Evolutionary conservation across 2,329 filamentous ascomycete species (phyloP).

Genomic region (Byssothecium circinans): DNA sequence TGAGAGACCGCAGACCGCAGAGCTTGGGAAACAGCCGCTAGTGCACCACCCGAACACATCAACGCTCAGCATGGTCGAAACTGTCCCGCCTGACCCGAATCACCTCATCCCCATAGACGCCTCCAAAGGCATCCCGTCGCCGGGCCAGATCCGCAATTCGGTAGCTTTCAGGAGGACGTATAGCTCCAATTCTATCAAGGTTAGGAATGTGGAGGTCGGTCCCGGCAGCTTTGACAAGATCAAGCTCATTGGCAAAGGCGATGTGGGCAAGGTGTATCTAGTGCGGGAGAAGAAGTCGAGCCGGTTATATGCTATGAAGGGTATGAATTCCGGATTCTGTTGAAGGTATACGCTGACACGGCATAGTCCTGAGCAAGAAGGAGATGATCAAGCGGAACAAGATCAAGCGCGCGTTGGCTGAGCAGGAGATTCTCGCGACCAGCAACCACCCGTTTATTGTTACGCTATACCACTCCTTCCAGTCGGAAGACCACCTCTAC

Average conservation of each 20-base stretch:
- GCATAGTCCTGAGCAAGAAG: slow-evolving; percentile 91
- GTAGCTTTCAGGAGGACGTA: slow-evolving; percentile 91
- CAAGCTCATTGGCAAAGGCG: slow-evolving; percentile 97
- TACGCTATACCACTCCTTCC: slow-evolving; percentile 97
- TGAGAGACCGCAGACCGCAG: slow-evolving; percentile 77
- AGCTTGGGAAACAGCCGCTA: slow-evolving; percentile 81
- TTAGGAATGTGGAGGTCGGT: slow-evolving; percentile 93
- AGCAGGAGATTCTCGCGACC: slow-evolving; percentile 96
- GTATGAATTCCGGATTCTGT: slow-evolving; percentile 53
- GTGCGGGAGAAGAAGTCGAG: slow-evolving; percentile 97
- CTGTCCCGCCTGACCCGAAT: slow-evolving; percentile 32
- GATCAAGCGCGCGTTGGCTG: slow-evolving; percentile 95
- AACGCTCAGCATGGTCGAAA: slow-evolving; percentile 58
- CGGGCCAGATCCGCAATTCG: slow-evolving; percentile 64
- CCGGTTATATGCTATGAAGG: slow-evolving; percentile 97
- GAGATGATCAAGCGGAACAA: slow-evolving; percentile 99
- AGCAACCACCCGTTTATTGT: slow-evolving; percentile 99
- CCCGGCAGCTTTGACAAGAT: slow-evolving; percentile 99
- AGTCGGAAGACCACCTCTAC: slow-evolving; percentile 97
- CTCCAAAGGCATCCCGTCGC: slow-evolving; percentile 62
- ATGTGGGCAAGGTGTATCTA: slow-evolving; percentile 97
- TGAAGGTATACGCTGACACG: slow-evolving; percentile 28
- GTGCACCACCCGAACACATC: slow-evolving; percentile 58
- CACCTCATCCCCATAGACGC: slow-evolving; percentile 40
- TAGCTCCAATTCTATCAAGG: slow-evolving; percentile 98